Evolutionary conservation across 495 filamentous ascomycete species (phyloP).

Genomic region (Aspergillus sparsus): DNA sequence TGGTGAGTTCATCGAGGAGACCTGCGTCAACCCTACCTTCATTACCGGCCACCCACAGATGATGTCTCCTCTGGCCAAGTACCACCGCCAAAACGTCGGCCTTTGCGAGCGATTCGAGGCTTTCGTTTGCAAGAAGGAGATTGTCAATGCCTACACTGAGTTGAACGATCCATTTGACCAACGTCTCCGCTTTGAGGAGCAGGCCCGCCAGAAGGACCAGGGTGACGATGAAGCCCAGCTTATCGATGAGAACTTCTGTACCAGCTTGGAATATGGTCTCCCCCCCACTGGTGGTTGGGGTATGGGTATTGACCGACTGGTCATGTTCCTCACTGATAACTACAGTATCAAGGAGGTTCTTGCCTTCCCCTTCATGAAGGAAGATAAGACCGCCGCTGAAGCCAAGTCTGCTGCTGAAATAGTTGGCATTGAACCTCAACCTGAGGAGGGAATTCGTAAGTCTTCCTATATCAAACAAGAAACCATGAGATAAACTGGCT

Average conservation of each 20-base stretch:
- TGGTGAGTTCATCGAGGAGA: conserved; percentile 93
- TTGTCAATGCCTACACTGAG: conserved; percentile 95
- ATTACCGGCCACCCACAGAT: conserved; percentile 92
- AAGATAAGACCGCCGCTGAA: conserved; percentile 52
- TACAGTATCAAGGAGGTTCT: conserved; percentile 96
- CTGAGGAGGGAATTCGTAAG: conserved; percentile 71
- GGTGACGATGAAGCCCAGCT: conserved; percentile 97
- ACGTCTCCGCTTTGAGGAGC: conserved; percentile 91
- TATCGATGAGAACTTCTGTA: conserved; percentile 92
- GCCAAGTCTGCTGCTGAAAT: conserved; percentile 65
- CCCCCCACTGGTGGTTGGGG: conserved; percentile 97
- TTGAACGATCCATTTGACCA: conserved; percentile 97
- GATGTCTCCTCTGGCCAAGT: conserved; percentile 98
- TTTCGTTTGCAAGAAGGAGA: conserved; percentile 97
- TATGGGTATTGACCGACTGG: conserved; percentile 93
- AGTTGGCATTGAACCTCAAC: conserved; percentile 60
- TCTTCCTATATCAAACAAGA: conserved; percentile 31
- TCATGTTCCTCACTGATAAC: conserved; percentile 97
- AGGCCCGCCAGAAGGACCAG: conserved; percentile 91
- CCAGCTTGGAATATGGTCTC: conserved; percentile 79
- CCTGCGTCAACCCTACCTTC: conserved; percentile 93
- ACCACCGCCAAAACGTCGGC: conserved; percentile 76
- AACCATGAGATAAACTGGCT: conserved; percentile 4
- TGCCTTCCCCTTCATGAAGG: conserved; percentile 87
- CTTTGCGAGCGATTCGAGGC: conserved; percentile 97